phyloP scores from a whole-genome alignment of 306 rosid genomes.

The Malus orientalis region DNA sequence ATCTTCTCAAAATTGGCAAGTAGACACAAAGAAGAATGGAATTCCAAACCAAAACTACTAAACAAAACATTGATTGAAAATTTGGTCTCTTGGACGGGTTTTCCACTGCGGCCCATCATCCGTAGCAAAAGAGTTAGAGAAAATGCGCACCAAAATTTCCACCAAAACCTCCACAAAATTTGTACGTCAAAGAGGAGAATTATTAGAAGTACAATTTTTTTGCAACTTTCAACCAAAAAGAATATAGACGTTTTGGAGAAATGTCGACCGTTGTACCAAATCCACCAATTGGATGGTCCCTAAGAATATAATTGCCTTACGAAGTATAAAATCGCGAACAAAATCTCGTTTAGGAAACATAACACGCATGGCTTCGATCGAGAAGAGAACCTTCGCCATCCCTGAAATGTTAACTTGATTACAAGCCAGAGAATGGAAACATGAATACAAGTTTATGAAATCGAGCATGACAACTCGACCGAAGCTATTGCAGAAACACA shows the following conservation, averaged over 20 bases:
- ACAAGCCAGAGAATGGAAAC: background rate
- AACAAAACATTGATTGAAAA: conserved; percentile 9
- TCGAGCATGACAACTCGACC: background rate
- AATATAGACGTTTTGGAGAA: background rate
- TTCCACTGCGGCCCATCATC: conserved; percentile 80
- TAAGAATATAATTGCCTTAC: background rate
- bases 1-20: conserved; percentile 66
- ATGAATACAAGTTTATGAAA: background rate
- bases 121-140: conserved; percentile 52
- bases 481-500: background rate
- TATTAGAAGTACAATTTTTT: conserved; percentile 15
- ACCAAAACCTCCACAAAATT: conserved; percentile 74
- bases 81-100: conserved; percentile 46
- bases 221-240: background rate
- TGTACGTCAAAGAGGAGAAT: conserved; percentile 70
- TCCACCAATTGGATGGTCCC: conserved; percentile 20
- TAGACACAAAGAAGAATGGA: conserved; percentile 52
- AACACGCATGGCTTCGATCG: background rate
- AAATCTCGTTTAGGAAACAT: background rate
- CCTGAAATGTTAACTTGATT: too few species aligned
- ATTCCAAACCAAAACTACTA: too few species aligned
- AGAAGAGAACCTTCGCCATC: background rate
- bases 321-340: background rate
- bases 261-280: conserved; percentile 14
- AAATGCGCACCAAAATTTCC: conserved; percentile 68